phyloP scores from a whole-genome alignment of 192 early-diverging fungal species.

The Rhizophagus clarus region DNA sequence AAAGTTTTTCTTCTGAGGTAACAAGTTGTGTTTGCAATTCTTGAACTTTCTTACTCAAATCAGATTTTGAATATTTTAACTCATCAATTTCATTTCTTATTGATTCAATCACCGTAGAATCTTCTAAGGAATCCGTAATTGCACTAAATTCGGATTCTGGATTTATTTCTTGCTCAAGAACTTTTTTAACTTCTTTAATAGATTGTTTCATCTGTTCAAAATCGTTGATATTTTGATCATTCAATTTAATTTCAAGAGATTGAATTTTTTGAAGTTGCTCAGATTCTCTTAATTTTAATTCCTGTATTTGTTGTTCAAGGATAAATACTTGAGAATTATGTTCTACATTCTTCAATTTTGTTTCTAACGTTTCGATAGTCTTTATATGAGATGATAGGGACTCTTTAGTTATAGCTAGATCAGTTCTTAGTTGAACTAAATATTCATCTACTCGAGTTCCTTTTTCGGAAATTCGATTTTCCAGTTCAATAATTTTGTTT shows the following conservation, averaged over 20 bases:
- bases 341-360: slow-evolving; percentile 4
- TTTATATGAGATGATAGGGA: not conserved
- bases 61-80: not conserved
- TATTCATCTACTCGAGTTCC: not conserved
- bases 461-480: not conserved
- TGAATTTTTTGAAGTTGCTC: not conserved
- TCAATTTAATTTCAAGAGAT: not conserved
- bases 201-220: not conserved
- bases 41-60: not conserved
- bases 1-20: not conserved
- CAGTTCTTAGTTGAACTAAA: not conserved
- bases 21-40: not conserved
- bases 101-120: not conserved
- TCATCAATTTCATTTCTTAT: not conserved
- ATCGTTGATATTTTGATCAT: not conserved
- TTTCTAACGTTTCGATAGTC: not conserved
- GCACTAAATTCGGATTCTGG: not conserved
- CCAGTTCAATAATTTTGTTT: not conserved
- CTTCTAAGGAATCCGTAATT: not conserved
- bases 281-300: not conserved
- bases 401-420: not conserved
- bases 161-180: not conserved
- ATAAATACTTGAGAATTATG: not conserved
- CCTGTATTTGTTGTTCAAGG: not conserved
- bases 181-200: not conserved